phyloP scores from a whole-genome alignment of 225 moss, liverwort and hornwort species.

The Thuidium tamariscinum region DNA sequence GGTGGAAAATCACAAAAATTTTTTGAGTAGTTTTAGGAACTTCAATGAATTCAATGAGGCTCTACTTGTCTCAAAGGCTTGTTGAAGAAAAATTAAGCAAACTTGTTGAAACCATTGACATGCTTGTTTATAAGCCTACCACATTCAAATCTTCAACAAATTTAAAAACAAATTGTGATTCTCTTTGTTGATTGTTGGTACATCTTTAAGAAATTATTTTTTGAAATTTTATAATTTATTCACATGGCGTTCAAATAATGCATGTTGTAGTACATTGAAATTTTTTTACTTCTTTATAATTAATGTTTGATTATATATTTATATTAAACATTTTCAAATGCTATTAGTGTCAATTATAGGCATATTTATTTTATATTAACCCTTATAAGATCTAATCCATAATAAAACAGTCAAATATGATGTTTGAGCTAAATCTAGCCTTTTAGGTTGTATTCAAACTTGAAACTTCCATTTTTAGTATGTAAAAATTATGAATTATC shows the following conservation, averaged over 20 bases:
- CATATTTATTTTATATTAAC: accelerated
- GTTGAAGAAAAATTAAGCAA: too few species aligned
- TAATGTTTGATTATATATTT: too few species aligned
- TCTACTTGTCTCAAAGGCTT: too few species aligned
- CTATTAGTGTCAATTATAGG: background rate
- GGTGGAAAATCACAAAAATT: background rate
- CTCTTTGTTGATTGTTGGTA: too few species aligned
- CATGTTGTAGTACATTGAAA: background rate
- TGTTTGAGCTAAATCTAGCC: background rate
- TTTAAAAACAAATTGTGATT: too few species aligned
- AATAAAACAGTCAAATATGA: background rate
- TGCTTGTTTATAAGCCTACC: too few species aligned
- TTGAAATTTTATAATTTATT: background rate
- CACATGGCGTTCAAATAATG: accelerated
- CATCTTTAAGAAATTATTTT: accelerated
- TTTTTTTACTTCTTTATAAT: background rate
- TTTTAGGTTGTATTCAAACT: background rate
- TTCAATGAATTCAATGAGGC: too few species aligned
- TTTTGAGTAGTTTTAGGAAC: background rate
- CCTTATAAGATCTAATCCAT: background rate
- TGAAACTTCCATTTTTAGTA: background rate
- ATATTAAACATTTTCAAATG: accelerated
- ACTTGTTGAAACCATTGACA: too few species aligned
- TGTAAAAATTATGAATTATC: background rate
- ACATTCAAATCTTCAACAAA: too few species aligned